Evolutionary conservation across 1,284 basidiomycete species (phyloP), one percentile per base, ranked within the genome.

Genomic region (Melampsora larici-populina): DNA sequence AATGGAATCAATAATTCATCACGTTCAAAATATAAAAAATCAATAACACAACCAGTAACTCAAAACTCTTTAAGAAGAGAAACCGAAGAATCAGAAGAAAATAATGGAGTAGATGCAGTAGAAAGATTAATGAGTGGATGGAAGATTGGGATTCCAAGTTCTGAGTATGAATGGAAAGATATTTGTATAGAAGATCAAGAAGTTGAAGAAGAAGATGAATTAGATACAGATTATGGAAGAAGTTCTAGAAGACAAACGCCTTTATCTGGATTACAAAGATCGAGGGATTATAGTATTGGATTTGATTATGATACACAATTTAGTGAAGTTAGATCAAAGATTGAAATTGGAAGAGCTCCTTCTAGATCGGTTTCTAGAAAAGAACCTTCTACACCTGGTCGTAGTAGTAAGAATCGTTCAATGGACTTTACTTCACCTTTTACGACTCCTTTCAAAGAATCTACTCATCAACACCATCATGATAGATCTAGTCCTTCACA

Each of bases 161-260:
- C 40, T 66, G 63, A 67, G 21, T 74, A 74, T 51, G 24, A 74
- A 58, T 74, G 72, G 72, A 55, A 18, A 13, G 72, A 74, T 51
- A 31, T 74, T 5, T 74, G 40, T 26, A 40, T 29, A 11, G 21
- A 65, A 29, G 63, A 65, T 21, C 31, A 21, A 21, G 36, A 31
- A n/a, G 29, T 5, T n/a, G 63, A 65, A 36, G n/a, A 21, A 9
- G 36, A 31, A n/a, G 29, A 65, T n/a, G 13, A 33, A n/a, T 29
- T 11, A 8, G 63, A 29, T 8, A n/a, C 21, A 7, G 33, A 31
- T n/a, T 21, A n/a, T 65, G 24, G 21, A 21, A n/a, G 15, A 15
- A 31, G n/a, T 8, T 63, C 21, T 18, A 26, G 26, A 21, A 18
- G 43, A 26, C 62, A 15, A 29, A 74, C 21, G 17, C 46, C 33